A percentile compares a stretch with the other conserved stretches of the same genome.
Evolutionary conservation across 2,329 filamentous ascomycete genomes (phyloP).

Genomic region (Cladosporium sp.): DNA sequence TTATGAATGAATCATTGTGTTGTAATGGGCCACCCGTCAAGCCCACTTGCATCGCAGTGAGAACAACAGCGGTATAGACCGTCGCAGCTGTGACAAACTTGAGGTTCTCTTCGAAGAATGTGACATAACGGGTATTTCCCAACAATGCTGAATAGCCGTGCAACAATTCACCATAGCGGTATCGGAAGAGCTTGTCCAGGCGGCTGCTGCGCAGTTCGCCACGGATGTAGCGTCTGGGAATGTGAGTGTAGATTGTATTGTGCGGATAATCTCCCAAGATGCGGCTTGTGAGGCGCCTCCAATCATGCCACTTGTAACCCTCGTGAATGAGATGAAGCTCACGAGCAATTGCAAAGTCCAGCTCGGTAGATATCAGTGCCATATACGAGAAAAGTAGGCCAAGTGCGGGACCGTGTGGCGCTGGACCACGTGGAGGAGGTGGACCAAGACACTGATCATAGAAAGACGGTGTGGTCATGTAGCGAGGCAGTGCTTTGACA

Average conservation of each 20-base stretch:
- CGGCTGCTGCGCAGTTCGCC: slow-evolving; percentile 18
- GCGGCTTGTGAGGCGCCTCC: slow-evolving; percentile 3
- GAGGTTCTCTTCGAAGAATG: background rate
- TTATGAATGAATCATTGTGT: slow-evolving; percentile 38
- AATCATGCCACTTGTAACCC: slow-evolving; percentile 9
- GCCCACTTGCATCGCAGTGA: background rate
- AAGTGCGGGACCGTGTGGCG: background rate
- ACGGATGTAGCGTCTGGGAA: slow-evolving; percentile 16
- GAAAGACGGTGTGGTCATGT: background rate
- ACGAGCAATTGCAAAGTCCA: slow-evolving; percentile 16
- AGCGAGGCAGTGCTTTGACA: slow-evolving; percentile 13
- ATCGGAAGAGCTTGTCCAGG: slow-evolving; percentile 16
- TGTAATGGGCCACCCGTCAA: slow-evolving; percentile 13
- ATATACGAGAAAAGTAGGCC: slow-evolving; percentile 17
- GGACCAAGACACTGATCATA: background rate
- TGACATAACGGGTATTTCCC: background rate
- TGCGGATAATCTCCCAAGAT: background rate
- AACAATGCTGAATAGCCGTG: background rate
- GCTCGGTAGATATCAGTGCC: slow-evolving; percentile 12
- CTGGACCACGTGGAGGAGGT: background rate
- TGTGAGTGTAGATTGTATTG: background rate
- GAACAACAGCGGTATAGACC: background rate
- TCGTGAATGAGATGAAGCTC: slow-evolving; percentile 10
- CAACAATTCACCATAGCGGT: slow-evolving; percentile 23
- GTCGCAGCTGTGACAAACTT: background rate